These are phyloP conservation scores for Moesziomyces sp. DNA, from an alignment of 1,284 basidiomycete genomes.

Conservation along the genomic window DNA sequence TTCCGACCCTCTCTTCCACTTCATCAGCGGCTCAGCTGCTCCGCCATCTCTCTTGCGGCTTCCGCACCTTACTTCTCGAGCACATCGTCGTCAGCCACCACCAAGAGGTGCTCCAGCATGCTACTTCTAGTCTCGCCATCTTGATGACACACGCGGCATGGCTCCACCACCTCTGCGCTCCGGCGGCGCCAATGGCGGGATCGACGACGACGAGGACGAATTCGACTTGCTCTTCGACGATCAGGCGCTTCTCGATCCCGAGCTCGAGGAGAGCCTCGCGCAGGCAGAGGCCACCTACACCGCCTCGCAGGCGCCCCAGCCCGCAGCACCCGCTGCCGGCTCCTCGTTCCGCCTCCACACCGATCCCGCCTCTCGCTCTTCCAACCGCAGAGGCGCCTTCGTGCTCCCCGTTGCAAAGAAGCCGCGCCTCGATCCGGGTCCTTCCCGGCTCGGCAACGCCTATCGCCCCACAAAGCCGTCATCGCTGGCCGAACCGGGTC, in stretches of 20 bases:
- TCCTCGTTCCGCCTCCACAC: slow-evolving; percentile 17
- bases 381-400: slow-evolving; percentile 28
- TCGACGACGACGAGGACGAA: slow-evolving; percentile 23
- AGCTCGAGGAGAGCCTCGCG: slow-evolving; percentile 44
- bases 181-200: too few species aligned
- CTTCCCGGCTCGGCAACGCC: slow-evolving; percentile 17
- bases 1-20: too few species aligned
- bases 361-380: slow-evolving; percentile 2
- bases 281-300: slow-evolving; percentile 42
- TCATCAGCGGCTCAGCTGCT: too few species aligned
- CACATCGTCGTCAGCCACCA: too few species aligned
- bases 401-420: slow-evolving; percentile 33
- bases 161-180: too few species aligned
- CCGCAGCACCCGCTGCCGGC: not conserved
- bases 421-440: slow-evolving; percentile 30
- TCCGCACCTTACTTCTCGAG: too few species aligned
- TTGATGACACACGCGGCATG: too few species aligned
- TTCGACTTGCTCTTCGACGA: slow-evolving; percentile 48
- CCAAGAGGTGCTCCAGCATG: too few species aligned
- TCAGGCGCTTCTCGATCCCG: slow-evolving; percentile 32
- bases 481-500: slow-evolving; percentile 8
- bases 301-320: slow-evolving; percentile 22
- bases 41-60: too few species aligned
- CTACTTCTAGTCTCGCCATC: too few species aligned
- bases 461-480: not conserved